Conservation (phyloP, 768 basidiomycete species). For the Boletus rufocinnamomeus region DNA sequence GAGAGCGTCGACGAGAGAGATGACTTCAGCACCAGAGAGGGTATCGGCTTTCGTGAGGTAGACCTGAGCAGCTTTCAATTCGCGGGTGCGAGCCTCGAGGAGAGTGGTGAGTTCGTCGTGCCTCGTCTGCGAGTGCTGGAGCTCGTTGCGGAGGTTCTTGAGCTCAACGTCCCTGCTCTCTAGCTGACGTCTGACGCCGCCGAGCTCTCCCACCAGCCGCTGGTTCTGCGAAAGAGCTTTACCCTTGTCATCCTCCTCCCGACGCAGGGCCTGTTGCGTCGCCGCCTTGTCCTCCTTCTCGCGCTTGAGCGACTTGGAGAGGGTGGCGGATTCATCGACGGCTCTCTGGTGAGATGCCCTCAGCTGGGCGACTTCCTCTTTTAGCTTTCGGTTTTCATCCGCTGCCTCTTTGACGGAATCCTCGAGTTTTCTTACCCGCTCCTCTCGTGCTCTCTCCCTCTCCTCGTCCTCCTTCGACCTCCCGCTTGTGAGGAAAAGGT, state of each 20-base stretch:
- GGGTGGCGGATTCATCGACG: conserved; percentile 11
- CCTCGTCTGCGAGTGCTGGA: conserved; percentile 26
- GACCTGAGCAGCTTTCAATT: conserved; percentile 44
- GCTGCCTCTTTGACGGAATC: neutral
- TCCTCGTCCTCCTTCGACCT: conserved; percentile 28
- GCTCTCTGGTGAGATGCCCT: conserved; percentile 4
- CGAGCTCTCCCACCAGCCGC: conserved; percentile 17
- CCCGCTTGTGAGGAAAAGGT: neutral
- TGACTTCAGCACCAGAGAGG: conserved; percentile 47
- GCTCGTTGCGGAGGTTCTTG: conserved; percentile 30
- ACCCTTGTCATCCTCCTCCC: conserved; percentile 26
- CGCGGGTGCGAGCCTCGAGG: conserved; percentile 38
- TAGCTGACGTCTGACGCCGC: conserved; percentile 24
- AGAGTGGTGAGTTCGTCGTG: conserved; percentile 33
- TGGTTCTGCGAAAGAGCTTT: conserved; percentile 14
- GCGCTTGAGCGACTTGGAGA: conserved; percentile 22
- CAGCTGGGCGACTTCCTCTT: conserved; percentile 21
- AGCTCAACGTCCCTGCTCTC: conserved; percentile 27
- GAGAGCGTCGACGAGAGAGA: conserved; percentile 39
- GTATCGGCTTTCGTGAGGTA: conserved; percentile 47
- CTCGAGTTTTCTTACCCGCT: conserved; percentile 22
- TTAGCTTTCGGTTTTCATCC: conserved; percentile 24
- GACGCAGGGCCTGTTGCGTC: conserved; percentile 21
- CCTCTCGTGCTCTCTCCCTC: conserved; percentile 14
- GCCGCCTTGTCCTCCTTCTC: conserved; percentile 19